Base-by-base conservation (phyloP, 2,329 filamentous ascomycete genomes). In the Penicillium janthinellum region DNA sequence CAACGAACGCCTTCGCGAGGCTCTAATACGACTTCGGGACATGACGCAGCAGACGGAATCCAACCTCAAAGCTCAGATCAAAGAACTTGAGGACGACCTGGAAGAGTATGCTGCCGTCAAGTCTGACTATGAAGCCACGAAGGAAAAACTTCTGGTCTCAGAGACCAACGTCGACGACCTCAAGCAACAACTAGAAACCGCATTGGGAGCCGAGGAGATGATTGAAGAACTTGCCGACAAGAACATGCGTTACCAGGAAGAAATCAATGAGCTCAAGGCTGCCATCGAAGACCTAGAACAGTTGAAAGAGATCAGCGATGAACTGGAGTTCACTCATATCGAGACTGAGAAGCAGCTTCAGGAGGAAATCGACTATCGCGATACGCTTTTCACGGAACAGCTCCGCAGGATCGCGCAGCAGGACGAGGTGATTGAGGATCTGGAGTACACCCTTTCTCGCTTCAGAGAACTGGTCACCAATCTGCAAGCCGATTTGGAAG, bases 281-380 rank as follows among this genome's bases (percentile, higher is more conserved):
- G 87, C 89, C 7, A 90, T 98, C 61, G 89, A 93, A 63, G 94
- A 98, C 65, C 83, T 98, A 11, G 92, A 97, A 74, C 91, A 86
- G 61, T 79, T 98, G 55, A 93, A 92, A 73, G 94, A 99, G 72
- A 87, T 98, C 67, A 96, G 92, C 68, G 93, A 98, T 70, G 95
- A 99, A 76, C 86, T 99, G 3, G 93, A 97, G 73, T 86, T 91
- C 68, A 96, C 96, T 71, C 93, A 97, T 71, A 86, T 95, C 4
- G 92, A 97, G 71, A 91, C 92, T 38, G 91, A 96, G 73, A 96
- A 94, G 75, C 93, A 98, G 73, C 86, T 99, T 77, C 92, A 96
- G 73, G 90, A 96, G 68, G 93, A 97, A 69, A 86, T 98, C 57
- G 93, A 97, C 72, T 90, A 92, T 77, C 91, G 90, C 74, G 93